phyloP scores from a whole-genome alignment of 2,329 filamentous ascomycete genomes.

The Huntiella decipiens region DNA sequence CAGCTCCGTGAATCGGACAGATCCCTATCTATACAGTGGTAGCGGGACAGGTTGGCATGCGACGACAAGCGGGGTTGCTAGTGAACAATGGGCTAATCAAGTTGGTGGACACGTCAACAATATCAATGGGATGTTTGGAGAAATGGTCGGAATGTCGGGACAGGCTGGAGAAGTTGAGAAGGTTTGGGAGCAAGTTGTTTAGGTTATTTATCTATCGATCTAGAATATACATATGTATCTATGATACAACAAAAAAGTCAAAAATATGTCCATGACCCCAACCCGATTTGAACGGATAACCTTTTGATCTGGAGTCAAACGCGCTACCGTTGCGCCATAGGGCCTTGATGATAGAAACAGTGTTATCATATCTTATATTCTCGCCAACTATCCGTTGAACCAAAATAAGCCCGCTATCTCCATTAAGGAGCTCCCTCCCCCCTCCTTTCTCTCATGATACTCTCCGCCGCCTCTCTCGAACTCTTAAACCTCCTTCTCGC shows the following conservation, averaged over 20 bases:
- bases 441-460: constrained; percentile 9
- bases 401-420: too few species aligned
- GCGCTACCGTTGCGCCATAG: constrained; percentile 11
- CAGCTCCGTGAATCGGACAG: constrained; percentile 14
- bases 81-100: constrained; percentile 18
- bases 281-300: constrained; percentile 13
- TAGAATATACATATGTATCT: not conserved
- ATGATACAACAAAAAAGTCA: not conserved
- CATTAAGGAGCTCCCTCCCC: not conserved
- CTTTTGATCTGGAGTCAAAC: constrained; percentile 13
- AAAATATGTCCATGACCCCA: constrained; percentile 8
- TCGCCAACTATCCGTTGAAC: too few species aligned
- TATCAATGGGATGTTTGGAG: constrained; percentile 15
- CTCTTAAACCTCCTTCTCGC: constrained; percentile 10
- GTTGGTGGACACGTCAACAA: constrained; percentile 16
- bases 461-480: constrained; percentile 9
- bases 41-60: constrained; percentile 20
- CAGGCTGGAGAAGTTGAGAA: constrained; percentile 13
- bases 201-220: not conserved
- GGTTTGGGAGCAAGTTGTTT: constrained; percentile 19
- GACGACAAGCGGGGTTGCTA: constrained; percentile 18
- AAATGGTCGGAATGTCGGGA: not conserved
- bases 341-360: constrained; percentile 1
- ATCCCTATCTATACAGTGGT: constrained; percentile 19
- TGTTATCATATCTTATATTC: too few species aligned